Conservation (phyloP, 2,329 filamentous ascomycete genomes). For the Aspergillus aculeatinus region DNA sequence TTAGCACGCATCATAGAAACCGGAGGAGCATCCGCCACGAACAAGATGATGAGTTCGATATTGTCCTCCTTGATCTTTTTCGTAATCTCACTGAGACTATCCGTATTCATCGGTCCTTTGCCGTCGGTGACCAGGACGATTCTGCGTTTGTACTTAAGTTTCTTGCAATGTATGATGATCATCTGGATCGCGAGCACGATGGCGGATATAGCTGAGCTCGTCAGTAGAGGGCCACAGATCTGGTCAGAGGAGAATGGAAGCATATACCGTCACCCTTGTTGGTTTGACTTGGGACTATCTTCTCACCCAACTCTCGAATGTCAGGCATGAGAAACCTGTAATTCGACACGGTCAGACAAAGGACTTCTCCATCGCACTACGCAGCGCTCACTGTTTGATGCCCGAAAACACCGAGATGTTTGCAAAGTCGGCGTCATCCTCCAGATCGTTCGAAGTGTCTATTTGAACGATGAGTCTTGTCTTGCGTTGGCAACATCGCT, state of each 20-base stretch:
- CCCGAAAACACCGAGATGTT: constrained; percentile 72
- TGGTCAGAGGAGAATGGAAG: constrained; percentile 9
- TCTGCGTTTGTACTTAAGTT: constrained; percentile 75
- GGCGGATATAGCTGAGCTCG: constrained; percentile 66
- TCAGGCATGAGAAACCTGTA: constrained; percentile 63
- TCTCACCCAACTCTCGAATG: constrained; percentile 62
- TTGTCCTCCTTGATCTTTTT: constrained; percentile 70
- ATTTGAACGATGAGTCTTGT: constrained; percentile 7
- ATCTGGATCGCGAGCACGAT: constrained; percentile 83
- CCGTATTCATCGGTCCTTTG: constrained; percentile 67
- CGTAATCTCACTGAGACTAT: constrained; percentile 68
- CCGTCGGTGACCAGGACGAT: constrained; percentile 88
- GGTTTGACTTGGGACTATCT: constrained; percentile 67
- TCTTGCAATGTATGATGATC: constrained; percentile 76
- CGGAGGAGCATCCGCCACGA: constrained; percentile 36
- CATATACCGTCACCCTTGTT: constrained; percentile 67
- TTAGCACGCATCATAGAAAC: constrained; percentile 24
- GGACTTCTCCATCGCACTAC: neutral
- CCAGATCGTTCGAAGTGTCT: constrained; percentile 68
- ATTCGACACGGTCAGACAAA: constrained; percentile 10
- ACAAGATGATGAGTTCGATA: constrained; percentile 79
- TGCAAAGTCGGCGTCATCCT: constrained; percentile 69
- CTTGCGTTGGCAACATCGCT: neutral
- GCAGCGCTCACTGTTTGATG: constrained; percentile 63
- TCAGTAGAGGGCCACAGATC: neutral